These are phyloP conservation scores for Magnusiomyces ingens DNA, from an alignment of 1,139 yeast species.

Conservation along the genomic window DNA sequence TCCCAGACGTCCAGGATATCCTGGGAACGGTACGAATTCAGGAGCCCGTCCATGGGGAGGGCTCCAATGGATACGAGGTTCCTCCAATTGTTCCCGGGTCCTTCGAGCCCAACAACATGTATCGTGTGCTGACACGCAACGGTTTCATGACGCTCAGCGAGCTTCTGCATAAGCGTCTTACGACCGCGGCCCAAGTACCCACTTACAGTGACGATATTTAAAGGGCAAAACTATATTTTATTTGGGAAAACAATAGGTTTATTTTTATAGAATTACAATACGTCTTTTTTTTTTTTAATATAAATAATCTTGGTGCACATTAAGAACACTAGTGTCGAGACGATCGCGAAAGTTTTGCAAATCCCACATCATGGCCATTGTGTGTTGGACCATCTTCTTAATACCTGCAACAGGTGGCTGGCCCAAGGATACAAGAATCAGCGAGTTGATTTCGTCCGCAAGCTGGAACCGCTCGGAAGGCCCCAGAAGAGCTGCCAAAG, in stretches of 20 bases:
- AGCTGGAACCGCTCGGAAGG: slow-evolving; percentile 34
- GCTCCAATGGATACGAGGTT: background rate
- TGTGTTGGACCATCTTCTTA: slow-evolving; percentile 35
- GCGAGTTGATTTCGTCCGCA: slow-evolving; percentile 41
- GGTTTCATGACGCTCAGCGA: slow-evolving; percentile 59
- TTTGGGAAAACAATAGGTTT: slow-evolving; percentile 2
- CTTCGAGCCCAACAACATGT: slow-evolving; percentile 57
- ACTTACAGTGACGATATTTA: slow-evolving; percentile 34
- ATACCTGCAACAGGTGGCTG: slow-evolving; percentile 35
- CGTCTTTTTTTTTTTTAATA: slow-evolving; percentile 6
- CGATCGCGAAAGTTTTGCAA: slow-evolving; percentile 28
- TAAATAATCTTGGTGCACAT: slow-evolving; percentile 34
- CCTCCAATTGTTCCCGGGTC: slow-evolving; percentile 42
- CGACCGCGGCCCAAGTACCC: slow-evolving; percentile 38
- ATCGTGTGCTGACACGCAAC: slow-evolving; percentile 48
- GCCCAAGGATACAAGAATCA: slow-evolving; percentile 42
- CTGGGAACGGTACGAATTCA: slow-evolving; percentile 60
- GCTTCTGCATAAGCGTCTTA: slow-evolving; percentile 36
- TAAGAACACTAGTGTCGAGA: slow-evolving; percentile 32
- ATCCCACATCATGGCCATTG: slow-evolving; percentile 31
- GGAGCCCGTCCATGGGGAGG: slow-evolving; percentile 27
- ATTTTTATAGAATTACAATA: background rate
- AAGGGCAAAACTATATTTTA: background rate
- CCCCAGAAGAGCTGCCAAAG: slow-evolving; percentile 36
- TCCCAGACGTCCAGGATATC: slow-evolving; percentile 66